Conservation (phyloP, 2,329 filamentous ascomycete genomes). For the Chalara sp. region DNA sequence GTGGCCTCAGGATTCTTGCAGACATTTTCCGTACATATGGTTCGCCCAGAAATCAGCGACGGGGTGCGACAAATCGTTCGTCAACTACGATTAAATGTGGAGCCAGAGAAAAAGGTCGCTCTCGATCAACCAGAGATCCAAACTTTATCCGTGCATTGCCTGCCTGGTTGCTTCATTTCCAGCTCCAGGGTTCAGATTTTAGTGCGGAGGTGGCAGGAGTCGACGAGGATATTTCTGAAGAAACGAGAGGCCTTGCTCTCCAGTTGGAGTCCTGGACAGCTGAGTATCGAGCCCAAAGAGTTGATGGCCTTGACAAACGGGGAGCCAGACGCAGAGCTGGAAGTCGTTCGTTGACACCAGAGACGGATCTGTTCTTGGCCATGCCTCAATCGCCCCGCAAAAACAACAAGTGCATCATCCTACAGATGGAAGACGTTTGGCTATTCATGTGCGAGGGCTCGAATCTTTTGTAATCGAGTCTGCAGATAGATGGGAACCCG, state of each 20-base stretch:
- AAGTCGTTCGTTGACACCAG: conserved; percentile 62
- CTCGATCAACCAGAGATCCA: conserved; percentile 43
- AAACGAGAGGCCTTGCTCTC: conserved; percentile 75
- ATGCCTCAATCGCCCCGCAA: conserved; percentile 44
- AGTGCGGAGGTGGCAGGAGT: conserved; percentile 86
- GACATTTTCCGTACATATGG: conserved; percentile 82
- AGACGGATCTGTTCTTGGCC: conserved; percentile 53
- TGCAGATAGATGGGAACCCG: conserved; percentile 73
- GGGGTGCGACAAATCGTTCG: conserved; percentile 86
- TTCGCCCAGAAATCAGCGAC: conserved; percentile 86
- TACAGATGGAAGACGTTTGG: conserved; percentile 75
- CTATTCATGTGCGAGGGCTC: conserved; percentile 73
- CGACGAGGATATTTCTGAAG: conserved; percentile 74
- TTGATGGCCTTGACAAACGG: conserved; percentile 55
- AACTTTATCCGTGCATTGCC: conserved; percentile 77
- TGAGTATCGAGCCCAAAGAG: conserved; percentile 79
- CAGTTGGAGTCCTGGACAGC: conserved; percentile 83
- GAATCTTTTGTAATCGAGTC: conserved; percentile 90
- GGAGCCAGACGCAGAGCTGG: conserved; percentile 62
- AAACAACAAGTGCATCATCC: conserved; percentile 38
- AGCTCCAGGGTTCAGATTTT: conserved; percentile 82
- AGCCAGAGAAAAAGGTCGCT: conserved; percentile 50
- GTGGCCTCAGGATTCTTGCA: conserved; percentile 73
- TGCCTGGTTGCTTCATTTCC: conserved; percentile 75
- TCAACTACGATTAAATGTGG: conserved; percentile 67